Evolutionary conservation across 1,284 basidiomycete species (phyloP).

Genomic region (Cryptococcus sp.): DNA sequence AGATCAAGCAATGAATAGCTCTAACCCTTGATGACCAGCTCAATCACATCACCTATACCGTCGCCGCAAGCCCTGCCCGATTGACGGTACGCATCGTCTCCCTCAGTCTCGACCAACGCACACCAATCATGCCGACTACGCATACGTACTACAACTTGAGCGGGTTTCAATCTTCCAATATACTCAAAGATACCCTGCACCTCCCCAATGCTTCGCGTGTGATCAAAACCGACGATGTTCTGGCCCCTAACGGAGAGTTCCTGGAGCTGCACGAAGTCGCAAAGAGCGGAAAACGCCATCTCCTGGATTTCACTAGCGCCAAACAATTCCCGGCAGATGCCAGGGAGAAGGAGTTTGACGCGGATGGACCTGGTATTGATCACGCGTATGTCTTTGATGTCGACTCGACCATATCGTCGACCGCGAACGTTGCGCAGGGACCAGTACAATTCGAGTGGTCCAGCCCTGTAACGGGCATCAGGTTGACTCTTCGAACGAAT

Average conservation of each 20-base stretch:
- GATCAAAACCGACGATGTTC: background rate
- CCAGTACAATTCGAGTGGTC: constrained; percentile 13
- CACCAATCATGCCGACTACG: constrained; percentile 9
- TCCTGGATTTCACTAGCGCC: constrained; percentile 3
- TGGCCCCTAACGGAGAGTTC: constrained; percentile 1
- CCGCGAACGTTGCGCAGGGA: too few species aligned
- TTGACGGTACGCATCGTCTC: constrained; percentile 5
- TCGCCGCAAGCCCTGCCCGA: constrained; percentile 1
- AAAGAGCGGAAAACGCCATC: background rate
- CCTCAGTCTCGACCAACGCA: constrained; percentile 1
- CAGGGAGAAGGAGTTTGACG: constrained; percentile 12
- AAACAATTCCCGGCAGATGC: constrained; percentile 17
- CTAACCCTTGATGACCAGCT: background rate
- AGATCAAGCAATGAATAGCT: too few species aligned
- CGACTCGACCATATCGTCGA: background rate
- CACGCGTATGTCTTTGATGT: constrained; percentile 3
- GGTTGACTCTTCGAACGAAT: constrained; percentile 20
- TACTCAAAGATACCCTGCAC: constrained; percentile 4
- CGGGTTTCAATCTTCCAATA: background rate
- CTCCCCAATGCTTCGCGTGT: background rate
- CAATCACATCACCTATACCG: constrained; percentile 5
- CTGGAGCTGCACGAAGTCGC: background rate
- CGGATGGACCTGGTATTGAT: background rate
- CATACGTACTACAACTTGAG: constrained; percentile 8
- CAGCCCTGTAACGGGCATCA: constrained; percentile 18